Evolutionary conservation across 2,329 filamentous ascomycete species (phyloP).

Genomic region (Exophiala alcalophila): DNA sequence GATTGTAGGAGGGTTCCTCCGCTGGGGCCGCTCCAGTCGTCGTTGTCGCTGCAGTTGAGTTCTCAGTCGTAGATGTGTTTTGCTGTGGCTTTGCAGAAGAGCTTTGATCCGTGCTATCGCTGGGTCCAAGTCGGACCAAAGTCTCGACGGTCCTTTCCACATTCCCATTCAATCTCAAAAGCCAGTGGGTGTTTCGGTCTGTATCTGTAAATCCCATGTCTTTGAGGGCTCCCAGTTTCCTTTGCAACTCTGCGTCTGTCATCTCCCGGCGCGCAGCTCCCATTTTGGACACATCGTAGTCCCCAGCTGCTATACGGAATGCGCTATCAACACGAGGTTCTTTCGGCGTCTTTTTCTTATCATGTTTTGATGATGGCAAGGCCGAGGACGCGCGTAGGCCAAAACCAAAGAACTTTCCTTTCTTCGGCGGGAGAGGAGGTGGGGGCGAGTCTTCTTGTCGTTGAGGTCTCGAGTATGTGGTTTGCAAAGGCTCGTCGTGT

Average conservation of each 20-base stretch:
- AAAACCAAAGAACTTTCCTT: constrained; percentile 60
- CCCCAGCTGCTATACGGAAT: constrained; percentile 28
- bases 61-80: no score
- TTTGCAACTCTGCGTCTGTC: constrained; percentile 55
- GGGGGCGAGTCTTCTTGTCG: constrained; percentile 49
- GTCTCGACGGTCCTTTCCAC: constrained; percentile 83
- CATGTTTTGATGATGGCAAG: constrained; percentile 55
- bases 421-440: constrained; percentile 54
- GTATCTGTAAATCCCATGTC: constrained; percentile 92
- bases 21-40: no score
- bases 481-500: constrained; percentile 40
- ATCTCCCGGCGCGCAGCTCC: constrained; percentile 22
- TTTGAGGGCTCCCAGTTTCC: constrained; percentile 71
- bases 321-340: constrained; percentile 31
- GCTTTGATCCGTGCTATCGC: constrained; percentile 8
- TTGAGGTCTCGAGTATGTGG: constrained; percentile 55
- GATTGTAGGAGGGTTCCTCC: constrained; percentile 23
- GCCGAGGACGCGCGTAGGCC: constrained; percentile 67
- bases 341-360: constrained; percentile 39
- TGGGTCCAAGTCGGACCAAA: constrained; percentile 77
- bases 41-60: no score
- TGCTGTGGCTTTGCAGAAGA: constrained; percentile 2
- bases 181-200: constrained; percentile 72
- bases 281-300: constrained; percentile 26
- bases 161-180: constrained; percentile 81